Evolutionary conservation across 2,329 filamentous ascomycete species (phyloP), one percentile per base, ranked within the genome.

Genomic region (Camptophora hylomeconis): DNA sequence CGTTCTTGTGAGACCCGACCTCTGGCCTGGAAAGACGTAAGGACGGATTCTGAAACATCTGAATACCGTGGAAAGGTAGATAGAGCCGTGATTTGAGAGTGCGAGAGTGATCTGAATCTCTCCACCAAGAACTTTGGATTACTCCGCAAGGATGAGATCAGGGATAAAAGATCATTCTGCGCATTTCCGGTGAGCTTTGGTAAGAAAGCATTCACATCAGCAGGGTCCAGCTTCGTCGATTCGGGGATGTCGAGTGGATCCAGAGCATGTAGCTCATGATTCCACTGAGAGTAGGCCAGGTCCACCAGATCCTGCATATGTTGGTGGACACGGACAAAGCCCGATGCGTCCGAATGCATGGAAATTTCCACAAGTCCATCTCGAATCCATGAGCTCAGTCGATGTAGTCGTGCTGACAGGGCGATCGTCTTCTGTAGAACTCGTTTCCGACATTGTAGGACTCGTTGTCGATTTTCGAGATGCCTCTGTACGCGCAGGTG

Each of bases 41-140:
- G 70, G 33, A 92, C 77, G 12, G 83, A 86, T 50, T 92, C 83
- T 48, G 82, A 74, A 19, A 79, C 73, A 44, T 92, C 81, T 58
- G 83, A 65, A 40, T 73, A 71, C 50, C 82, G 76, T 52, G 86
- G 78, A 41, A 82, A 82, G 30, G 74, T 74, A 24, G 82, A 75
- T 39, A 98, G 66, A 32, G 76, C 69, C 42, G 76, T 71, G 30
- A 94, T 67, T 54, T 95, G 86, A 37, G 73, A 60, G 35, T 75
- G 72, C 31, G 75, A 75, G 42, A 98, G 63, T 45, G 71, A 74
- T 50, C 74, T 75, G 40, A 98, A 68, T 40, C 86, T 73, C 39
- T 80, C 75, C 46, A 87, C 82, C 52, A 98, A 55, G 55, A 92
- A 95, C 46, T 86, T 75, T 20, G 83, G 76, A 51, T 93, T 86